These are phyloP conservation scores for Strobilomyces dryophilus DNA, from an alignment of 768 basidiomycete species.

Conservation along the genomic window DNA sequence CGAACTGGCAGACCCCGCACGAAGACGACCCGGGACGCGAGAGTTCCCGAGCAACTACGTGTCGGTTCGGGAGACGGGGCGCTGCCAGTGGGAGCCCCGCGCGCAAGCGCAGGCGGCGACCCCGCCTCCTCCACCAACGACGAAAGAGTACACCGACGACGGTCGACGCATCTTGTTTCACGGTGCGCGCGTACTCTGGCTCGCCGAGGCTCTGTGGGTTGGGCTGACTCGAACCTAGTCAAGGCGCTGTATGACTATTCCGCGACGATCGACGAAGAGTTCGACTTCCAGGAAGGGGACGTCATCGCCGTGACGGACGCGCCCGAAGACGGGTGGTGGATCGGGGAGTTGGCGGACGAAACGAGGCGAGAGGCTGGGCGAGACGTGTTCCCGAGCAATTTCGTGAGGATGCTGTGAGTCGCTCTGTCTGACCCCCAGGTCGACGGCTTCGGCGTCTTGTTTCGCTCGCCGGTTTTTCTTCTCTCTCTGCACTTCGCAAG, in stretches of 20 bases:
- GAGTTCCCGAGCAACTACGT: conserved; percentile 44
- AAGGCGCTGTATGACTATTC: conserved; percentile 86
- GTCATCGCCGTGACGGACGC: conserved; percentile 94
- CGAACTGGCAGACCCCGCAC: conserved; percentile 70
- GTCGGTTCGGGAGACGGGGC: too few relatives aligned
- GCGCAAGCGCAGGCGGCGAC: too few relatives aligned
- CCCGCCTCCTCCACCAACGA: too few relatives aligned
- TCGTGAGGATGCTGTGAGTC: neutral
- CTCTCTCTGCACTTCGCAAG: neutral
- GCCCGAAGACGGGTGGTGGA: conserved; percentile 99
- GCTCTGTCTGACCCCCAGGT: conserved; percentile 23
- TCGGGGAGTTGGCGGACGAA: conserved; percentile 81
- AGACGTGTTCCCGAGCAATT: conserved; percentile 86
- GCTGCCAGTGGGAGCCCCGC: too few relatives aligned
- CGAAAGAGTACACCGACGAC: too few relatives aligned
- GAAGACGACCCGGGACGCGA: conserved; percentile 66
- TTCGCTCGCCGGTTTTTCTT: conserved; percentile 51
- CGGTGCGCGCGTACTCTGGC: neutral
- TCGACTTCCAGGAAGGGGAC: conserved; percentile 93
- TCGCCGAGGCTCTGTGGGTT: too few relatives aligned
- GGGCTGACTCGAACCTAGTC: conserved; percentile 49
- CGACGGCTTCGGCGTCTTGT: too few relatives aligned
- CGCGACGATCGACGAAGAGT: conserved; percentile 87
- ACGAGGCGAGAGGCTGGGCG: conserved; percentile 63
- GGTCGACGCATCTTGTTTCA: too few relatives aligned